Evolutionary conservation across 768 basidiomycete genomes (phyloP), one percentile per base, ranked within the genome.

Genomic region (Sutorius australiensis): DNA sequence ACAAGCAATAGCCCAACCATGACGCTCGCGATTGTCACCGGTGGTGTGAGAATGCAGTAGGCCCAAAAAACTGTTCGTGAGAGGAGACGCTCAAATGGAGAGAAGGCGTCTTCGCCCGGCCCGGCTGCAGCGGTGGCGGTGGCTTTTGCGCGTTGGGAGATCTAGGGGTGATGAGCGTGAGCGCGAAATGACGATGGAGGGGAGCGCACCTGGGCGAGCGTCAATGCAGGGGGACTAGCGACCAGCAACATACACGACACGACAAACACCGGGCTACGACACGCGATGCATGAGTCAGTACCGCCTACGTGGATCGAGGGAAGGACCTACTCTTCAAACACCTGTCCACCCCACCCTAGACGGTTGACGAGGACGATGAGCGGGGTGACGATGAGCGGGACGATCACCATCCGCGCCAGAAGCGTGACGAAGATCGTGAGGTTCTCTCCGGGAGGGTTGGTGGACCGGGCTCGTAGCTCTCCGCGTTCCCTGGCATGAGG

Each of bases 51-150:
- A 32, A 92, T 72, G 60, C 90, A 93, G 65, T 95, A 98, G 2
- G 87, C 80, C 92, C 92, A 94, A 67, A 93, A 93, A 54, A 98
- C 91, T 0, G 95, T 98, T 48, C 90, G 80, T 54, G 84, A 87
- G 67, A 97, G 88, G 33, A 98, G 78, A 1, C 92, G 77, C 72
- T 98, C 95, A 65, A 98, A 98, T 0, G 66, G 56, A 1, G 64
- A 67, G 11, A 57, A 34, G 1, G 50, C 32, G 16, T 56, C 32
- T 0, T 45, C 1, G n/a, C 41, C 39, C 9, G 51, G 10, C 6
- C 5, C 19, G 28, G 31, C 8, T 11, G 6, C 6, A 1, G 48
- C 11, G 2, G 27, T 5, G 8, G 5, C 3, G 13, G 41, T 0
- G 3, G 24, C 3, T 6, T 56, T 52, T 17, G 51, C 21, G 37